Evolutionary conservation across 164 flowering plant species (phyloP).

Genomic region (Stephania japonica): DNA sequence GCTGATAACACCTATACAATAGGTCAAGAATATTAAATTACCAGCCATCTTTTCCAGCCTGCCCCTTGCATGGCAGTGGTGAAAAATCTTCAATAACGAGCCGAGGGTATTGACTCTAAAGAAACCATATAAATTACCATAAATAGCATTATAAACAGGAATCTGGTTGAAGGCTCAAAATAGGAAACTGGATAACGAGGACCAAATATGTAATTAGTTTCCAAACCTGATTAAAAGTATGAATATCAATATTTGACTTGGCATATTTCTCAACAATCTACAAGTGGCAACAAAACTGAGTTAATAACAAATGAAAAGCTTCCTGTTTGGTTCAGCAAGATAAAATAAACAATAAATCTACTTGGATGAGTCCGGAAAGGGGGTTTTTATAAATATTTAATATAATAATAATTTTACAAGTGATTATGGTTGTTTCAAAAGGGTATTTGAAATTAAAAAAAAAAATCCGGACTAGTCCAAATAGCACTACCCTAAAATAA

Average conservation of each 20-base stretch:
- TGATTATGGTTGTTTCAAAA: too few relatives aligned
- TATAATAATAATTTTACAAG: too few relatives aligned
- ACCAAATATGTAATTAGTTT: background rate
- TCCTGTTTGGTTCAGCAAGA: background rate
- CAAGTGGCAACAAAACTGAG: constrained; percentile 11
- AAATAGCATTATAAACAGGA: background rate
- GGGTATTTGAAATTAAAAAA: too few relatives aligned
- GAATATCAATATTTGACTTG: constrained; percentile 70
- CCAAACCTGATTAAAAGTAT: constrained; percentile 90
- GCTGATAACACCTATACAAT: background rate
- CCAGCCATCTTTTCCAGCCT: constrained; percentile 91
- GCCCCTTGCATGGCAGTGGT: constrained; percentile 84
- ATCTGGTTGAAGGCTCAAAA: background rate
- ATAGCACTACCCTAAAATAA: background rate
- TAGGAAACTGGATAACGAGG: background rate
- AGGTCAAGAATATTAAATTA: constrained; percentile 21
- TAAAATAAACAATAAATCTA: too few relatives aligned
- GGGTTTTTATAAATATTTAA: too few relatives aligned
- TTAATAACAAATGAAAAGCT: background rate
- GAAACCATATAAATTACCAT: constrained; percentile 6
- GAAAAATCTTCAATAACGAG: constrained; percentile 71
- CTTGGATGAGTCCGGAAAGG: too few relatives aligned
- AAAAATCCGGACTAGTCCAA: too few relatives aligned
- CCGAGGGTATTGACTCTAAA: constrained; percentile 95
- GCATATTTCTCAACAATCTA: constrained; percentile 90